A percentile compares a stretch with the other conserved stretches of the same genome.
Conservation (phyloP, 805 yeast genomes). For the Ogataea ganodermae region DNA sequence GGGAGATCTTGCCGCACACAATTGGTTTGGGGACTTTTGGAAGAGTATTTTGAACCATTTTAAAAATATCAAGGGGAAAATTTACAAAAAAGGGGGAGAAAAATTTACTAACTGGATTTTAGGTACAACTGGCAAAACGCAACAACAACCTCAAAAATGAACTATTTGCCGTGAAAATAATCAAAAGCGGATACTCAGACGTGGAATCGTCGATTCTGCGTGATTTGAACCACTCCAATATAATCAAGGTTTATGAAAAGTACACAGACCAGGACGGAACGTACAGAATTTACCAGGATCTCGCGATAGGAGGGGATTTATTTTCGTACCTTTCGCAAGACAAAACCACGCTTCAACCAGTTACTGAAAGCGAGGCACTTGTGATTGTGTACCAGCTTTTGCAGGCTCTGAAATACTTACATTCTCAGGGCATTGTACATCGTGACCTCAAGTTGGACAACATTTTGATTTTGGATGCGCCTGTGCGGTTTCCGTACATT, state of each 20-base stretch:
- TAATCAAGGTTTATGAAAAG: constrained; percentile 76
- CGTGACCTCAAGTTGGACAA: constrained; percentile 71
- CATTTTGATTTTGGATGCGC: constrained; percentile 56
- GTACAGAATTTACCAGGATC: constrained; percentile 88
- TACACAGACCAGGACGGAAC: constrained; percentile 69
- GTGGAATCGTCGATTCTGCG: constrained; percentile 54
- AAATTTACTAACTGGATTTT: constrained; percentile 6
- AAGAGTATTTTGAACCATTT: constrained; percentile 35
- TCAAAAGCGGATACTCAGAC: constrained; percentile 29
- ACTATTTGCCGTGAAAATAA: constrained; percentile 53
- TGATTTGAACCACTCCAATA: constrained; percentile 83
- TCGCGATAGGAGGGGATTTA: constrained; percentile 95
- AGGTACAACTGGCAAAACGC: constrained; percentile 40
- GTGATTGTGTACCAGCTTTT: constrained; percentile 57
- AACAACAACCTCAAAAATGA: constrained; percentile 21
- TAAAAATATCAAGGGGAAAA: not conserved
- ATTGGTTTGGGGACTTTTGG: constrained; percentile 65
- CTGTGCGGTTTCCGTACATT: constrained; percentile 53
- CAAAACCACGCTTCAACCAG: constrained; percentile 37
- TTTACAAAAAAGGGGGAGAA: too few relatives aligned
- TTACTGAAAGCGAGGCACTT: constrained; percentile 57
- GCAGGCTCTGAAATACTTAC: constrained; percentile 57
- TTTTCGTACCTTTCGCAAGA: constrained; percentile 86
- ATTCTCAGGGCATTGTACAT: constrained; percentile 56
- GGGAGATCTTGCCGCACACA: constrained; percentile 45